These are phyloP conservation scores for Floccularia luteovirens DNA, from an alignment of 768 basidiomycete species.

Conservation along the genomic window DNA sequence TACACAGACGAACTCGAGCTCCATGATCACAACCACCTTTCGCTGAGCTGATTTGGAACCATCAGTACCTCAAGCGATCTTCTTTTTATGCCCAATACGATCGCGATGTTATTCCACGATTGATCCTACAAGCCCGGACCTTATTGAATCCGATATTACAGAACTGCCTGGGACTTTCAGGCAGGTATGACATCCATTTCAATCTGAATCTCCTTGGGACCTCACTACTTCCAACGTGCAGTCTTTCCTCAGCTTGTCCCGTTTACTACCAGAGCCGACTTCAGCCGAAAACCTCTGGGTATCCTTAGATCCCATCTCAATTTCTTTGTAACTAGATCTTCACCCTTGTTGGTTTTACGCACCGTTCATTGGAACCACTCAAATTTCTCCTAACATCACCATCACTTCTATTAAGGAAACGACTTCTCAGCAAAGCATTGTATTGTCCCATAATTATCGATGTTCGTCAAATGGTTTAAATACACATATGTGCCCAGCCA, in stretches of 20 bases:
- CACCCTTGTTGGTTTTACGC: neutral
- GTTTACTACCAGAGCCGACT: too few relatives aligned
- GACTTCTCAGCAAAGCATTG: neutral
- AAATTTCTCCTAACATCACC: neutral
- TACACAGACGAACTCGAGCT: too few relatives aligned
- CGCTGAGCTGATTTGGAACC: too few relatives aligned
- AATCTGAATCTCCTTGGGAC: too few relatives aligned
- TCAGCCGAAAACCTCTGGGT: too few relatives aligned
- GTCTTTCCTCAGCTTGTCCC: too few relatives aligned
- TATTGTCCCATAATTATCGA: neutral
- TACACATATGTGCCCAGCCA: slow-evolving; percentile 6
- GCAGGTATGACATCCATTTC: too few relatives aligned
- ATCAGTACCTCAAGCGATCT: too few relatives aligned
- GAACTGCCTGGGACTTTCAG: neutral
- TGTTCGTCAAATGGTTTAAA: slow-evolving; percentile 9
- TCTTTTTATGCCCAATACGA: too few relatives aligned
- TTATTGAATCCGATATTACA: neutral
- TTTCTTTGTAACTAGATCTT: neutral
- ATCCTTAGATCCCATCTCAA: too few relatives aligned
- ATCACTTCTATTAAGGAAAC: neutral
- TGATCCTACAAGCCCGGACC: slow-evolving; percentile 3
- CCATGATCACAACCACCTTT: too few relatives aligned
- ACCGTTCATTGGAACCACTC: neutral
- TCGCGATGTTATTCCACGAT: slow-evolving; percentile 8
- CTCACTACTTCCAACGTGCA: too few relatives aligned